Percentiles rank a stretch among this genome's conserved stretches.
These are phyloP conservation scores for Rhytidiadelphus loreus DNA, from an alignment of 225 moss, liverwort and hornwort species.

Conservation along the genomic window DNA sequence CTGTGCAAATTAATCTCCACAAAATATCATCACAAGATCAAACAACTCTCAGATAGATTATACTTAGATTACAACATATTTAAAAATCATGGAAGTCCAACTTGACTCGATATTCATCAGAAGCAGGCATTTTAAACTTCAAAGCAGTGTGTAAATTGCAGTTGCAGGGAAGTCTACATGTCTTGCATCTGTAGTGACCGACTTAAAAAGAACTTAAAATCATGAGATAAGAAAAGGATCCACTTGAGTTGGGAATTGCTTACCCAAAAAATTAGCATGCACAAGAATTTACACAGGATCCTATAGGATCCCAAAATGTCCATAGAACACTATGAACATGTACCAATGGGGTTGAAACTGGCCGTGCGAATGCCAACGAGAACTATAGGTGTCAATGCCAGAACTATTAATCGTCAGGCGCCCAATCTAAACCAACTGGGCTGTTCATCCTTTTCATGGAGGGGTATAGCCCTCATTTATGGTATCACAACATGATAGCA, in stretches of 20 bases:
- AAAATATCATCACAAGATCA: not conserved
- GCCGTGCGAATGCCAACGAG: conserved; percentile 4
- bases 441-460: conserved; percentile 17
- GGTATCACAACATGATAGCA: conserved; percentile 26
- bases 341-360: conserved; percentile 22
- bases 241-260: not conserved
- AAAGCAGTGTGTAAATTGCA: not conserved
- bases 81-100: not conserved
- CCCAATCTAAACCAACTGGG: conserved; percentile 16
- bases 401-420: not conserved
- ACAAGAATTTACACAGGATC: conserved; percentile 36
- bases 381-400: conserved; percentile 9
- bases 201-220: not conserved
- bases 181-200: not conserved
- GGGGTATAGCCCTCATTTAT: conserved; percentile 33
- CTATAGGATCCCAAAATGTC: conserved; percentile 8
- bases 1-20: too few relatives aligned
- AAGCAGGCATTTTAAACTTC: not conserved
- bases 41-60: not conserved
- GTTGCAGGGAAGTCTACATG: not conserved
- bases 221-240: not conserved
- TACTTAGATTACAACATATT: not conserved
- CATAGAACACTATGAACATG: conserved; percentile 11
- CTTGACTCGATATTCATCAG: not conserved
- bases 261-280: conserved; percentile 30